These are phyloP conservation scores for Paraconiothyrium brasiliense DNA, from an alignment of 2,329 filamentous ascomycete genomes.

Conservation along the genomic window DNA sequence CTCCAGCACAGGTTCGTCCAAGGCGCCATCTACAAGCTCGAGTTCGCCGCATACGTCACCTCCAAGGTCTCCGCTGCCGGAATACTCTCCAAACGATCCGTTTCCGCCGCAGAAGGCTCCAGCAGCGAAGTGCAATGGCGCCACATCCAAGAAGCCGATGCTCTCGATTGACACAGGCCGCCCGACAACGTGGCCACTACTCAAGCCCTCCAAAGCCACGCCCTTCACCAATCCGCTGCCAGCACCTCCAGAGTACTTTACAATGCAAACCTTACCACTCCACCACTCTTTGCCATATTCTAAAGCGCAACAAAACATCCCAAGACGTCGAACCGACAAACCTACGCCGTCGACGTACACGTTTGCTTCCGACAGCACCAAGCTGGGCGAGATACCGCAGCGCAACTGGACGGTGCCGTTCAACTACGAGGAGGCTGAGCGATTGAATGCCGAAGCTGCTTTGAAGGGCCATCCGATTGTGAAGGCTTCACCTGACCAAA, in stretches of 20 bases:
- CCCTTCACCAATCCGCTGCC: slow-evolving; percentile 16
- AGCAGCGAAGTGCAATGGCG: slow-evolving; percentile 5
- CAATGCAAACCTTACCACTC: slow-evolving; percentile 23
- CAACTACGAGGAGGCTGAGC: slow-evolving; percentile 54
- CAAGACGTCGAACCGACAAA: slow-evolving; percentile 41
- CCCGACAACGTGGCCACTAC: slow-evolving; percentile 37
- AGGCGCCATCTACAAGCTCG: slow-evolving; percentile 30
- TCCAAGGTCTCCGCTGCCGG: slow-evolving; percentile 22
- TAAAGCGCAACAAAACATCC: slow-evolving; percentile 26
- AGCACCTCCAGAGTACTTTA: slow-evolving; percentile 15
- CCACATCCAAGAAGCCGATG: slow-evolving; percentile 25
- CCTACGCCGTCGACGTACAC: slow-evolving; percentile 53
- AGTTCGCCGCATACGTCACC: slow-evolving; percentile 37
- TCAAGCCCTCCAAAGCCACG: slow-evolving; percentile 22
- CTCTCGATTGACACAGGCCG: slow-evolving; percentile 35
- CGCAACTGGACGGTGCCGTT: slow-evolving; percentile 55
- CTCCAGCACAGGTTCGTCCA: slow-evolving; percentile 28
- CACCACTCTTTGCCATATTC: slow-evolving; percentile 28
- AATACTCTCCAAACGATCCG: slow-evolving; percentile 27
- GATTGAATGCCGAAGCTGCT: slow-evolving; percentile 52
- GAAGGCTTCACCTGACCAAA: slow-evolving; percentile 17
- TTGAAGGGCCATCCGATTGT: slow-evolving; percentile 20
- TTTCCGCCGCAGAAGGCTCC: slow-evolving; percentile 20
- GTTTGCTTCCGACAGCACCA: slow-evolving; percentile 57
- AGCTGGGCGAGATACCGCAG: slow-evolving; percentile 59